Base-by-base conservation (phyloP, 805 yeast genomes). In the Schwanniomyces occidentalis region DNA sequence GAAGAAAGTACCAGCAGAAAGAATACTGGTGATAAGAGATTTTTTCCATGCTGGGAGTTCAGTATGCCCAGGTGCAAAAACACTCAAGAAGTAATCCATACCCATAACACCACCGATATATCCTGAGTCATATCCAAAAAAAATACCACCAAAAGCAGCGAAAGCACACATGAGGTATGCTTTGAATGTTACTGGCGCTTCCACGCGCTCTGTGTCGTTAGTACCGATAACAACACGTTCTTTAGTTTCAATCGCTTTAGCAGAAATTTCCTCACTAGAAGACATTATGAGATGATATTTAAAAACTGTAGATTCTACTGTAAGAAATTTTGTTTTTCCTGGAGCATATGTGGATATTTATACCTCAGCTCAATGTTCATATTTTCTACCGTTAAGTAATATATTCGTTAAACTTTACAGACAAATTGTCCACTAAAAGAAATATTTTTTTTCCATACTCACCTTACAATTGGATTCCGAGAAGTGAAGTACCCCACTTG, bases 101-200 rank as follows among this genome's bases (percentile, higher is more conserved):
- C 64, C 68, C 56, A 65, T 45, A 28, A 66, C 62, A 49, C 72
- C 72, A 13, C 64, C 55, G 35, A 65, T 65, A 41, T 69, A 63
- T 41, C 71, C 71, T 21, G 71, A 63, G 45, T 65, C 72, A 51
- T 62, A 65, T 25, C 72, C 72, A 46, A 49, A 65, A 38, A 65
- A 62, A 34, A 64, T 45, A 49, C 71, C 71, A 42, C 69, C 72
- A 36, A 62, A 53, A 38, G 70, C 68, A 13, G 37, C 27, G 24
- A 34, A 34, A 15, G 32, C 37, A 28, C 37, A 34, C 22, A 28
- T 28, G 12, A 34, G 18, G 22, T 34, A 34, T 6, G 37, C 29
- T 27, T 28, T 34, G 14, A 27, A 15, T 9, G 37, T 34, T 4
- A 34, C 37, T 17, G 37, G 37, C 6, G 37, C 37, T 12, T 34